Base-by-base conservation (phyloP, 108 stramenopile species). In the Thalassiosira profunda region DNA sequence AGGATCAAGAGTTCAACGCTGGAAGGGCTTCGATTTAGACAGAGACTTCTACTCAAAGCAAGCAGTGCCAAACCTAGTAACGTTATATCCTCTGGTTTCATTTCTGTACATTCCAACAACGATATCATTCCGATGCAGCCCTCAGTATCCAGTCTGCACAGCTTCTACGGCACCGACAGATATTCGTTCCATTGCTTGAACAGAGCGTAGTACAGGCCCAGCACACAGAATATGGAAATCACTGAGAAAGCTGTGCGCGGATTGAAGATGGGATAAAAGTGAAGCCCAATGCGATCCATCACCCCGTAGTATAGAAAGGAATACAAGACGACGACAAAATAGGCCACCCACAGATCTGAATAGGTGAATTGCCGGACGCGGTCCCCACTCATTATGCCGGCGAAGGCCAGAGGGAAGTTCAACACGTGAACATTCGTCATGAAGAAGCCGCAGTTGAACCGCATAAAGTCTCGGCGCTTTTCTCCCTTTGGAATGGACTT, bases 181-280 rank as follows among this genome's bases (percentile, higher is more conserved):
- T 46, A 26, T 12, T 66, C 64, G 60, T 74, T 74, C 73, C 63
- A 74, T 49, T 66, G 59, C 17, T 47, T 25, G 26, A 71, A 76
- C 9, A 65, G 52, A 54, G 48, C 83, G 28, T 38, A 88, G 4
- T 58, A 81, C 25, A 34, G 28, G 40, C 81, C 74, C 73, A 51
- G 74, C 44, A 74, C 49, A 42, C 34, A n/a, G 1, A 33, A 30
- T 10, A 74, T 66, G 8, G 73, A 74, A 14, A 75, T 62, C 56
- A 84, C 52, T 8, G 49, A 70, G 52, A 69, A 66, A 18, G 76
- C 18, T 11, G 60, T 66, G 69, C 88, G 70, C 6, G 94, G 94
- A 23, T 74, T 78, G 56, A 95, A 92, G 25, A 92, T 80, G 1
- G 89, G 91, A 62, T 95, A 95, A 44, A 92, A 63, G 38, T 95